Conservation (phyloP, 805 yeast species). For the Scheffersomyces amazonensis region DNA sequence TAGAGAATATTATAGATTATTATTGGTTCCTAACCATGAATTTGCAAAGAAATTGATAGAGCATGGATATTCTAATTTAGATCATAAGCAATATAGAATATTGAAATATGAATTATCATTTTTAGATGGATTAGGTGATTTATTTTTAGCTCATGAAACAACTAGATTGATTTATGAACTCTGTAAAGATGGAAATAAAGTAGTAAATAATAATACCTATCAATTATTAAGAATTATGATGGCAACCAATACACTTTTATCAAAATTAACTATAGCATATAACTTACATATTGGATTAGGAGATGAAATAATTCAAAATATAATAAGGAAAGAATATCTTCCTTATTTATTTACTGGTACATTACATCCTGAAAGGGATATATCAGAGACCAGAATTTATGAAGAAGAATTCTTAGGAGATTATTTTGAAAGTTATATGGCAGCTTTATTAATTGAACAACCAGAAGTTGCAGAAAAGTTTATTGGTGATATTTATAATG, state of each 20-base stretch:
- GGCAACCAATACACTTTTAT: slow-evolving; percentile 36
- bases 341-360: slow-evolving; percentile 18
- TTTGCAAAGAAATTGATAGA: slow-evolving; percentile 18
- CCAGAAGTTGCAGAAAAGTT: slow-evolving; percentile 34
- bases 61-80: slow-evolving; percentile 14
- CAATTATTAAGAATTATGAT: slow-evolving; percentile 27
- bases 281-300: slow-evolving; percentile 30
- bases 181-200: slow-evolving; percentile 6
- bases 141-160: slow-evolving; percentile 34
- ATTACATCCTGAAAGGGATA: slow-evolving; percentile 5
- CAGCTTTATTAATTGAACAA: slow-evolving; percentile 37
- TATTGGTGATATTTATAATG: slow-evolving; percentile 27
- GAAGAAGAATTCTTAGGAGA: slow-evolving; percentile 43
- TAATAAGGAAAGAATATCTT: slow-evolving; percentile 18
- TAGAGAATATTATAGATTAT: slow-evolving; percentile 32
- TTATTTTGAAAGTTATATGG: slow-evolving; percentile 41
- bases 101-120: slow-evolving; percentile 33
- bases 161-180: slow-evolving; percentile 28
- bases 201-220: slow-evolving; percentile 5
- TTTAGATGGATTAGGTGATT: slow-evolving; percentile 42
- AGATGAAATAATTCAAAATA: slow-evolving; percentile 21
- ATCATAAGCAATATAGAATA: slow-evolving; percentile 17
- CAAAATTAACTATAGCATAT: slow-evolving; percentile 34
- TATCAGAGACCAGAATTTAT: slow-evolving; percentile 19
- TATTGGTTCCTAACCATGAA: slow-evolving; percentile 23